Evolutionary conservation across 345 rosid species (phyloP).

Genomic region (Zanthoxylum bungeanum): DNA sequence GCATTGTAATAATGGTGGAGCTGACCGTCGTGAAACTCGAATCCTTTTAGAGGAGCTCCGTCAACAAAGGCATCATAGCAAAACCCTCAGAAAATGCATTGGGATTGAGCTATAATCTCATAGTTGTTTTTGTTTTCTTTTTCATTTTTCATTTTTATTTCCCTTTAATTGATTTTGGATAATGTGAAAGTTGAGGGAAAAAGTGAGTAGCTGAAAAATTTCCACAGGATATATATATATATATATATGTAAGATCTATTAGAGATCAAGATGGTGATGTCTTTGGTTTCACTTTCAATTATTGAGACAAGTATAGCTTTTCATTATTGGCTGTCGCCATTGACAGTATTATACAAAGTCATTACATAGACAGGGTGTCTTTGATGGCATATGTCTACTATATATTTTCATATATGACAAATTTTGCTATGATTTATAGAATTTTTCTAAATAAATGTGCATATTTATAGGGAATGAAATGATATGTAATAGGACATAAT

Average conservation of each 20-base stretch:
- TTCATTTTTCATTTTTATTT: constrained; percentile 7
- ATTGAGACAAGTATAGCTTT: not conserved
- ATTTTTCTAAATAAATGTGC: too few species aligned
- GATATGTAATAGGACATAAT: too few species aligned
- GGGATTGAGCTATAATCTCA: constrained; percentile 30
- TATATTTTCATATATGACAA: too few species aligned
- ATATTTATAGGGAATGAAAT: too few species aligned
- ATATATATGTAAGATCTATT: not conserved
- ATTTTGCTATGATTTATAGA: too few species aligned
- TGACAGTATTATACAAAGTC: not conserved
- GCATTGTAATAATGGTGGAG: constrained; percentile 27
- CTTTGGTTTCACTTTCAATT: not conserved
- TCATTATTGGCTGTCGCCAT: not conserved
- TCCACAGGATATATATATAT: not conserved
- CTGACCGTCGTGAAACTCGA: constrained; percentile 29
- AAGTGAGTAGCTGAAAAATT: not conserved
- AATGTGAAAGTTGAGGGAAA: not conserved
- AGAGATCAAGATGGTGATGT: not conserved
- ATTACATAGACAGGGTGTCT: not conserved
- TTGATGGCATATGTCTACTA: not conserved
- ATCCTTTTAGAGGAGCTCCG: constrained; percentile 38
- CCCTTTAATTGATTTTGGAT: not conserved
- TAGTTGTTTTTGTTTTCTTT: constrained; percentile 1
- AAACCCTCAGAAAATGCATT: constrained; percentile 12
- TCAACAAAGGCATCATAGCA: constrained; percentile 17